These are phyloP conservation scores for Trypanosoma boissoni DNA, from an alignment of 208 protist genomes.

Conservation along the genomic window DNA sequence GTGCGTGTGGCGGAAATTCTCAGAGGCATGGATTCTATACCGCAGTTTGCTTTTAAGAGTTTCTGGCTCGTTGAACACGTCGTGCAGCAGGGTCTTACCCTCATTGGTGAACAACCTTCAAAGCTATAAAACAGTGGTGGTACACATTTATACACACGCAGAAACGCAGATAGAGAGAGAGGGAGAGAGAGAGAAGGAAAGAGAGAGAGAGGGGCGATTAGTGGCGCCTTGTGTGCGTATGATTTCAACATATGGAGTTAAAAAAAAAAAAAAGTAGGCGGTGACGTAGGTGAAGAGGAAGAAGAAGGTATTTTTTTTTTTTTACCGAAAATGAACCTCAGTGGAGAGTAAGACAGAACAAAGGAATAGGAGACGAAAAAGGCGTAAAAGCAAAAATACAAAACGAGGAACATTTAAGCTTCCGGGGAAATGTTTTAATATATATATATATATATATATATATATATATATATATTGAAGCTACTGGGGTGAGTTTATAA, in stretches of 20 bases:
- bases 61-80: constrained; percentile 58
- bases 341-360: no score
- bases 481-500: background rate
- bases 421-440: background rate
- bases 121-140: background rate
- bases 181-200: no score
- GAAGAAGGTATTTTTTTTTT: no score
- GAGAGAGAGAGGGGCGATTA: no score
- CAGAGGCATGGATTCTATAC: constrained; percentile 1
- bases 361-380: no score
- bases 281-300: no score
- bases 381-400: background rate
- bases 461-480: constrained; percentile 1
- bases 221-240: no score
- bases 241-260: no score
- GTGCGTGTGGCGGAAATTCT: constrained; percentile 30
- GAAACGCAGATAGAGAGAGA: no score
- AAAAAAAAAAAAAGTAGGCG: no score
- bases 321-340: no score
- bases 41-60: constrained; percentile 27
- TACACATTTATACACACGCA: no score
- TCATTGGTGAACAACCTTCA: constrained; percentile 24
- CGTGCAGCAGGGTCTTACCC: constrained; percentile 44
- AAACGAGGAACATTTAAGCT: background rate
- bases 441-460: constrained; percentile 8